These are phyloP conservation scores for Xylariaceae sp. DNA, from an alignment of 2,329 filamentous ascomycete genomes.

Conservation along the genomic window DNA sequence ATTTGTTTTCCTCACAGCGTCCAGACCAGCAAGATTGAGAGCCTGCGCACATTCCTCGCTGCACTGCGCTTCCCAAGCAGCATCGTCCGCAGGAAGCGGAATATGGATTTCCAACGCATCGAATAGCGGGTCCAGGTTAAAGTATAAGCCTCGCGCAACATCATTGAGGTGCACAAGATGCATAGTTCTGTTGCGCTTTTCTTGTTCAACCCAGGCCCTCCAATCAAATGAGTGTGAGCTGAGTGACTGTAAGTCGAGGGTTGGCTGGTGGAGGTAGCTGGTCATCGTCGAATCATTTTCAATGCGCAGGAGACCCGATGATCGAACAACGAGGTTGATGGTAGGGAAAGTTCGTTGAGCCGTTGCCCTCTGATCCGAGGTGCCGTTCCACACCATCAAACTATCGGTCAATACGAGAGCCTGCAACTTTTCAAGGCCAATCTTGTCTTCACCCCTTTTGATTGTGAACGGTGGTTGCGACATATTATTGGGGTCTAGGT, in stretches of 20 bases:
- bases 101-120: slow-evolving; percentile 61
- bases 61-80: slow-evolving; percentile 65
- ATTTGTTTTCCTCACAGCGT: slow-evolving; percentile 53
- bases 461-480: slow-evolving; percentile 37
- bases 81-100: slow-evolving; percentile 69
- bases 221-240: slow-evolving; percentile 58
- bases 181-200: slow-evolving; percentile 62
- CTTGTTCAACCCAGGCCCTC: slow-evolving; percentile 65
- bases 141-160: slow-evolving; percentile 64
- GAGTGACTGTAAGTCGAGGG: slow-evolving; percentile 43
- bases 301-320: slow-evolving; percentile 52
- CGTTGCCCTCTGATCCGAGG: slow-evolving; percentile 58
- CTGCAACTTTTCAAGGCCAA: slow-evolving; percentile 63
- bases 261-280: slow-evolving; percentile 59
- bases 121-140: slow-evolving; percentile 62
- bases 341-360: slow-evolving; percentile 56
- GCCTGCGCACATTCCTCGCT: slow-evolving; percentile 59
- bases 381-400: slow-evolving; percentile 68
- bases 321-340: slow-evolving; percentile 55
- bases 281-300: slow-evolving; percentile 45
- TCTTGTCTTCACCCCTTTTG: slow-evolving; percentile 34
- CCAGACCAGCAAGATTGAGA: slow-evolving; percentile 58
- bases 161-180: slow-evolving; percentile 63
- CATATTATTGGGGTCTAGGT: slow-evolving; percentile 35
- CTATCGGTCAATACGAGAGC: slow-evolving; percentile 59